Base-by-base conservation (phyloP, 2,329 filamentous ascomycete genomes). In the Stachybotrys chartarum region DNA sequence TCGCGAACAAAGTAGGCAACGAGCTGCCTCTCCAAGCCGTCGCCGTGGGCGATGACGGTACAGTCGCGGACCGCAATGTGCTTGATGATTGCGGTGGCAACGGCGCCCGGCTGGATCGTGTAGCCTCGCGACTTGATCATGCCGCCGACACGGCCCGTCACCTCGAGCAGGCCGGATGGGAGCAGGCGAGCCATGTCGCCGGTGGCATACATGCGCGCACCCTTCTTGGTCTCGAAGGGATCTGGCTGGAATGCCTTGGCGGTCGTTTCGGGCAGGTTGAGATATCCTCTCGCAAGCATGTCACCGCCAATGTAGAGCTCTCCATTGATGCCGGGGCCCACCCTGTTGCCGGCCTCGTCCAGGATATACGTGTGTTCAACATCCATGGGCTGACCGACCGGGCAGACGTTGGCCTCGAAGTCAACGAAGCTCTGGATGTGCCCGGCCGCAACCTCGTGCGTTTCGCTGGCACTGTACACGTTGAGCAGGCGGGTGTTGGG, bases 91-190 rank as follows among this genome's bases (percentile, higher is more conserved):
- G 84, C 83, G 61, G 84, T 87, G 66, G 92, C 87, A 1, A 91
- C 87, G 56, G 89, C 89, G 7, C 84, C 85, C 6, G 88, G 88
- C 30, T 91, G 87, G 3, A 91, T 85, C 1, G 86, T 90, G 65
- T 91, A 91, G 1, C 88, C 88, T 56, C 88, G 83, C 11, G 90
- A 80, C 71, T 91, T 91, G 73, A 91, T 91, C 87, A 91, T 91
- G 12, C 84, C 82, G 14, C 87, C 87, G 1, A 90, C 85, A 53
- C 88, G 83, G 39, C 88, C 88, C 7, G 86, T 90, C 57, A 91
- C 90, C 66, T 91, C 87, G 7, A 91, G 76, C 6, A 85, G 73
- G 1, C 88, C 88, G 1, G 81, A 86, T 0, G 85, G 77, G 7
- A 90, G 77, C 45, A 89, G 69, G 3, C 86, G 78, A 0, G 87